phyloP scores from a whole-genome alignment of 2,329 filamentous ascomycete species.

The Hirsutella rhossiliensis region DNA sequence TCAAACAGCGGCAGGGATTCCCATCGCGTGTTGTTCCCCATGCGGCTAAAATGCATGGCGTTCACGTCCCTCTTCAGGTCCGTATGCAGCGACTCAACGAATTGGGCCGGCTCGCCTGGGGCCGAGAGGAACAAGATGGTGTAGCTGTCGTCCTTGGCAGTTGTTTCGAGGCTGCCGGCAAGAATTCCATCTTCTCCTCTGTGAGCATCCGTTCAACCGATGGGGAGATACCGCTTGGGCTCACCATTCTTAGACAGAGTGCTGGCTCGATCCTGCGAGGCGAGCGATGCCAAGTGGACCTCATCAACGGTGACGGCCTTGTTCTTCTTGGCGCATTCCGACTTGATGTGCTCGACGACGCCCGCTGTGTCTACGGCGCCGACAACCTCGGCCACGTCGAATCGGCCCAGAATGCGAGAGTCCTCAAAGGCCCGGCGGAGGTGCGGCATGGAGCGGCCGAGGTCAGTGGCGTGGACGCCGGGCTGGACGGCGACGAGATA shows the following conservation, averaged over 20 bases:
- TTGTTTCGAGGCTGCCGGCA: slow-evolving; percentile 30
- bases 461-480: slow-evolving; percentile 58
- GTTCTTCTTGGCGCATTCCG: slow-evolving; percentile 29
- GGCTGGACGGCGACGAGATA: slow-evolving; percentile 74
- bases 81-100: slow-evolving; percentile 50
- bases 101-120: slow-evolving; percentile 40
- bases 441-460: slow-evolving; percentile 44
- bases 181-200: slow-evolving; percentile 35
- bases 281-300: slow-evolving; percentile 28
- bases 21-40: slow-evolving; percentile 24
- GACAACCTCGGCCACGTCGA: slow-evolving; percentile 45
- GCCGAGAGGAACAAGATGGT: slow-evolving; percentile 68
- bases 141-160: slow-evolving; percentile 36
- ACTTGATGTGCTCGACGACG: slow-evolving; percentile 31
- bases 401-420: slow-evolving; percentile 24
- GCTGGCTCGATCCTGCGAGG: slow-evolving; percentile 27
- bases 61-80: slow-evolving; percentile 56
- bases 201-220: slow-evolving; percentile 2
- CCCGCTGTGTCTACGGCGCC: slow-evolving; percentile 31
- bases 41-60: slow-evolving; percentile 16
- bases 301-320: slow-evolving; percentile 26
- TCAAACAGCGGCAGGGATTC: slow-evolving; percentile 58
- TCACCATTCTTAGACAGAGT: slow-evolving; percentile 36
- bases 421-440: slow-evolving; percentile 30
- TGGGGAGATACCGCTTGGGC: slow-evolving; percentile 3